phyloP scores from a whole-genome alignment of 148 eudicot genomes.

The Heliosperma pusillum region DNA sequence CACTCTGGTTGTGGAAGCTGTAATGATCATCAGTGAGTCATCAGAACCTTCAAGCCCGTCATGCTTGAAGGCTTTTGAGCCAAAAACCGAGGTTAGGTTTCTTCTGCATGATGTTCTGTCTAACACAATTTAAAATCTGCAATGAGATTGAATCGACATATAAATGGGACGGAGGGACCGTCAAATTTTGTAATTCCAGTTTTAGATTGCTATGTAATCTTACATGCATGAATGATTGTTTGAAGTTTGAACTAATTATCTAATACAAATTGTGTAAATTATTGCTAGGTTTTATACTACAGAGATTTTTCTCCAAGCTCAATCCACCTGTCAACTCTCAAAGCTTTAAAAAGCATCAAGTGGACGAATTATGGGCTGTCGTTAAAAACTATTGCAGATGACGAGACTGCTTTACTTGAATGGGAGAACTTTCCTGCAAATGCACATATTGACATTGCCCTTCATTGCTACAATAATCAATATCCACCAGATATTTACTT shows the following conservation, averaged over 20 bases:
- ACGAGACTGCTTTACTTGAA: slow-evolving; percentile 56
- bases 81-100: slow-evolving; percentile 64
- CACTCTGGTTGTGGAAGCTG: slow-evolving; percentile 55
- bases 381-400: slow-evolving; percentile 43
- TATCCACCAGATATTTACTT: slow-evolving; percentile 50
- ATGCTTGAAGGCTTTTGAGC: slow-evolving; percentile 50
- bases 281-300: slow-evolving; percentile 65
- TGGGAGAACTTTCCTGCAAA: slow-evolving; percentile 75
- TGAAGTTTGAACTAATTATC: slow-evolving; percentile 2
- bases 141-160: not conserved
- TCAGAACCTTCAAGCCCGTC: slow-evolving; percentile 36
- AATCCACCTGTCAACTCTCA: slow-evolving; percentile 48
- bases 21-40: slow-evolving; percentile 55
- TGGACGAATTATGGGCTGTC: slow-evolving; percentile 76
- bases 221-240: not conserved
- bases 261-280: slow-evolving; percentile 14
- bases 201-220: not conserved
- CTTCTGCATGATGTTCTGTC: slow-evolving; percentile 1
- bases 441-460: slow-evolving; percentile 55
- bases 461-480: slow-evolving; percentile 67
- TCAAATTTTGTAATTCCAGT: not conserved
- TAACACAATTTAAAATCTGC: not conserved
- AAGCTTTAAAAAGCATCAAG: slow-evolving; percentile 60
- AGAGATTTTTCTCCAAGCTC: slow-evolving; percentile 66
- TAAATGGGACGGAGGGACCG: not conserved